Percentiles rank a stretch among this genome's conserved stretches.
Conservation (phyloP, 768 basidiomycete genomes). For the Kwoniella mangroviensis region DNA sequence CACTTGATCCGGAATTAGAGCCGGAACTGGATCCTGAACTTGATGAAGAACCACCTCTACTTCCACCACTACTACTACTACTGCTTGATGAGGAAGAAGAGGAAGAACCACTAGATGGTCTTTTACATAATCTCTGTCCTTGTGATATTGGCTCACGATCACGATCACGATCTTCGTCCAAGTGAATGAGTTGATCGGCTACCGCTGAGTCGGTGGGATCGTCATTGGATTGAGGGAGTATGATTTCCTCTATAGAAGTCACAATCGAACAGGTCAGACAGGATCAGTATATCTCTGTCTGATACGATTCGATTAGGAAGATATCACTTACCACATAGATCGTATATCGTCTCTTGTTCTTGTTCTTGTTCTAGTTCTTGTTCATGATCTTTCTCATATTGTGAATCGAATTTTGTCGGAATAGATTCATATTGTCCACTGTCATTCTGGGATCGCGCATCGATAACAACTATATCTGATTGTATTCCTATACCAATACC, state of each 20-base stretch:
- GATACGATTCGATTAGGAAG: neutral
- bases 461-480: too few species aligned
- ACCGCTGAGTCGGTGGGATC: neutral
- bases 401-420: too few species aligned
- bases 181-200: neutral
- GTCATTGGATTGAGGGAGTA: too few species aligned
- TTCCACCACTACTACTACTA: neutral
- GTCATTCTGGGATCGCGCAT: too few species aligned
- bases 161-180: neutral
- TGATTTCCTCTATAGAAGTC: neutral
- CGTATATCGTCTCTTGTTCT: neutral
- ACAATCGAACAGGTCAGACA: too few species aligned
- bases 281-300: too few species aligned
- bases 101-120: conserved; percentile 4
- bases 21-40: conserved; percentile 1
- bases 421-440: too few species aligned
- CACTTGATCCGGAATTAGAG: neutral
- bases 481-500: too few species aligned
- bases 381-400: too few species aligned
- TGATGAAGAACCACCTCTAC: conserved; percentile 2
- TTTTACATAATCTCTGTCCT: conserved; percentile 5
- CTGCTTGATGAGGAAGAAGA: conserved; percentile 5
- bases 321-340: conserved; percentile 2
- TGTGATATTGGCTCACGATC: neutral
- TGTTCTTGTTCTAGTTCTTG: too few species aligned